Evolutionary conservation across 2,329 filamentous ascomycete species (phyloP), one percentile per base, ranked within the genome.

Genomic region (Colletotrichum agaves): DNA sequence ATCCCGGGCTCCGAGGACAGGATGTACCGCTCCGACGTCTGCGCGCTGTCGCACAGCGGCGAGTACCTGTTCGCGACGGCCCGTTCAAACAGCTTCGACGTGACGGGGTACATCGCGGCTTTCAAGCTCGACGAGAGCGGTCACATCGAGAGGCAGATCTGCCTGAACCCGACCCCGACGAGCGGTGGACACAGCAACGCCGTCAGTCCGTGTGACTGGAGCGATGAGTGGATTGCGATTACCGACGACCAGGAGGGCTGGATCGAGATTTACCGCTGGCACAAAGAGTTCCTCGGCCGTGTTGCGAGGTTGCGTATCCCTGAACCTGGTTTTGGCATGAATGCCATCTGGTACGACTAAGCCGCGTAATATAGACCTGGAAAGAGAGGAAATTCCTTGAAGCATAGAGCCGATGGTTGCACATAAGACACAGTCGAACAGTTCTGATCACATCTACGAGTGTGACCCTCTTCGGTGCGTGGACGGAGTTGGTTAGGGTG

Each of bases 261-360:
- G 82, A 81, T 97, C 19, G 93, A 97, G 82, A 92, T 97, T 63
- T 97, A 97, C 77, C 85, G 93, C 61, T 97, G 93, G 92, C 85
- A 91, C 71, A 90, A 94, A 66, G 93, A 96, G 83, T 93, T 91
- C 73, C 80, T 97, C 60, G 90, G 88, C 2, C 83, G 93, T 3
- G 93, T 97, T 7, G 93, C 93, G 15, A 85, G 92, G 70, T 83
- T 92, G 70, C 89, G 93, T 72, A 90, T 97, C 41, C 89, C 90
- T 5, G 93, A 97, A 81, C 92, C 92, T n/a, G 93, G 93, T 1
- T 97, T 97, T 77, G 93, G 93, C 2, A 97, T 97, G 93, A 97
- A 97, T 80, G 93, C 93, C n/a, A 94, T 97, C 70, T 97, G 93
- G 93, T 96, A 96, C 78, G 91, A 97, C 65, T 82, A 69, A 46